Evolutionary conservation across 2,329 filamentous ascomycete species (phyloP).

Genomic region (Cadophora luteo-olivacea): DNA sequence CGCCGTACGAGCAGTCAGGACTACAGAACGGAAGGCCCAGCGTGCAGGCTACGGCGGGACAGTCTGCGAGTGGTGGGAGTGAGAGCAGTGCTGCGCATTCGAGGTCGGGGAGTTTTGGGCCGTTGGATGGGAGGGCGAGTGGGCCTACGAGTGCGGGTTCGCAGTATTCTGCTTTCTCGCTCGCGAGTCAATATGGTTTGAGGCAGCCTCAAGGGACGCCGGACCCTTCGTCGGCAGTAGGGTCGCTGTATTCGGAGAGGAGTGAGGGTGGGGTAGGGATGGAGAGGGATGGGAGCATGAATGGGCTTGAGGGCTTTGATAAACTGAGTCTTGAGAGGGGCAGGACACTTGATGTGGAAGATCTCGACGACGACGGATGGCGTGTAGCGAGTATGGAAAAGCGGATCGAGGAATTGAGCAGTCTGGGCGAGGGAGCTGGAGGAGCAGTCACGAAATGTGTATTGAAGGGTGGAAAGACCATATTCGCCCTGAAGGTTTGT

Average conservation of each 20-base stretch:
- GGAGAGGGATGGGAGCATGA: slow-evolving; percentile 83
- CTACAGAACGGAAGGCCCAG: slow-evolving; percentile 46
- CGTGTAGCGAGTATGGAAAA: slow-evolving; percentile 88
- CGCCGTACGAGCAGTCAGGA: slow-evolving; percentile 68
- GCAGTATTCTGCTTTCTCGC: slow-evolving; percentile 82
- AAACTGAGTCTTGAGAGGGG: slow-evolving; percentile 83
- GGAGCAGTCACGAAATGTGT: slow-evolving; percentile 92
- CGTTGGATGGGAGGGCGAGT: slow-evolving; percentile 75
- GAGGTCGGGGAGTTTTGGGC: slow-evolving; percentile 82
- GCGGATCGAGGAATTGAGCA: slow-evolving; percentile 86
- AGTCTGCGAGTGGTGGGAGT: slow-evolving; percentile 77
- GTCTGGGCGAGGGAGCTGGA: slow-evolving; percentile 91
- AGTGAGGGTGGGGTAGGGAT: slow-evolving; percentile 78
- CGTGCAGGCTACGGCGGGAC: slow-evolving; percentile 58
- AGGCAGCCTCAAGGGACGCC: slow-evolving; percentile 73
- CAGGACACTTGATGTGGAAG: slow-evolving; percentile 86
- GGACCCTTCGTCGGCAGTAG: slow-evolving; percentile 88
- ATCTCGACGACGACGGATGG: slow-evolving; percentile 95
- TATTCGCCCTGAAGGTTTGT: slow-evolving; percentile 92
- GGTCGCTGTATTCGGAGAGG: slow-evolving; percentile 81
- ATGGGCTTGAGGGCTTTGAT: slow-evolving; percentile 78
- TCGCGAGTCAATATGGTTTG: slow-evolving; percentile 75
- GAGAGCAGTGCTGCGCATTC: slow-evolving; percentile 82
- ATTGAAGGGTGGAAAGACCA: slow-evolving; percentile 88
- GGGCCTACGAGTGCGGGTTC: slow-evolving; percentile 89